These are phyloP conservation scores for Hymenotorrendiella dingleyae DNA, from an alignment of 2,329 filamentous ascomycete species.

Conservation along the genomic window DNA sequence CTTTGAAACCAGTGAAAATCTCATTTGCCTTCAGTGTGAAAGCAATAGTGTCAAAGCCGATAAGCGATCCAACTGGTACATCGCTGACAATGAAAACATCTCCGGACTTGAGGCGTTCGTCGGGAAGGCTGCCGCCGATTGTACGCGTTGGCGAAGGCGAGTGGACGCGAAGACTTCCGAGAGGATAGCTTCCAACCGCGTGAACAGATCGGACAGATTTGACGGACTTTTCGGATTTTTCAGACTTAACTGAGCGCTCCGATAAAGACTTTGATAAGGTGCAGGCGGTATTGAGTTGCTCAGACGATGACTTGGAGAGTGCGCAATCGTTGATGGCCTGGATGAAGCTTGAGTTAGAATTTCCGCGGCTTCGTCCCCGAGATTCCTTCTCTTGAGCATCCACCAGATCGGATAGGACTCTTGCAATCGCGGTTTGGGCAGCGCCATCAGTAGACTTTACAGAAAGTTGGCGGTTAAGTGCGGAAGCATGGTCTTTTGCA, in stretches of 20 bases:
- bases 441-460: conserved; percentile 18
- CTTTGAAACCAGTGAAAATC: conserved; percentile 46
- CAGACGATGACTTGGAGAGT: conserved; percentile 24
- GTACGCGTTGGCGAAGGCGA: conserved; percentile 22
- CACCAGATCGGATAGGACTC: conserved; percentile 7
- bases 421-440: conserved; percentile 3
- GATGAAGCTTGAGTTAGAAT: conserved; percentile 12
- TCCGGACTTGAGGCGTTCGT: conserved; percentile 29
- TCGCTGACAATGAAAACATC: conserved; percentile 49
- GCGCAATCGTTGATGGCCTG: conserved; percentile 11
- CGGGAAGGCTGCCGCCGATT: conserved; percentile 7
- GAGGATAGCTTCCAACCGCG: conserved; percentile 32
- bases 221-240: conserved; percentile 14
- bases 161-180: conserved; percentile 39
- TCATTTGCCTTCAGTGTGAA: conserved; percentile 44
- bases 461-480: conserved; percentile 20
- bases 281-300: not conserved
- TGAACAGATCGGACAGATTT: conserved; percentile 31
- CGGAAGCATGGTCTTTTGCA: conserved; percentile 16
- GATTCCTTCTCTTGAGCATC: conserved; percentile 5
- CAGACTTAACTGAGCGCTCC: conserved; percentile 8
- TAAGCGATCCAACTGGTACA: conserved; percentile 35
- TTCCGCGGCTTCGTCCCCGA: conserved; percentile 7
- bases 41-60: conserved; percentile 32
- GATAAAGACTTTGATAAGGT: conserved; percentile 4